Conservation (phyloP, 1,284 basidiomycete species). For the Neonothopanus nambi region DNA sequence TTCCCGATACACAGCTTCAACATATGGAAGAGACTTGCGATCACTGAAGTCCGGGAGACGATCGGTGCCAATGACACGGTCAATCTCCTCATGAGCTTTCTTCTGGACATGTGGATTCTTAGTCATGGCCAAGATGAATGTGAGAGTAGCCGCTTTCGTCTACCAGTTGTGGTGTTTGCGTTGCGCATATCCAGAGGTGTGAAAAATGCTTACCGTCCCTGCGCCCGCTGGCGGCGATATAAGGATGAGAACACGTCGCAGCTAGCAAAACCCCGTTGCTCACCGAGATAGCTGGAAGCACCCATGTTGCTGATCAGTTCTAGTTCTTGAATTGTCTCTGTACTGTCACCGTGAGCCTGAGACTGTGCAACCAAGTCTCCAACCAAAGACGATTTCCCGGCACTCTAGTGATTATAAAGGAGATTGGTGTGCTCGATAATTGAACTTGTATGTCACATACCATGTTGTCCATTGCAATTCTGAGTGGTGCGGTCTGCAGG, state of each 20-base stretch:
- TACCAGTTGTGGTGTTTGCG: neutral
- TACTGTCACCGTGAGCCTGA: neutral
- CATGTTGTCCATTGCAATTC: neutral
- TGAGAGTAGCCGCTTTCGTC: conserved; percentile 4
- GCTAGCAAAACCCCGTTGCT: neutral
- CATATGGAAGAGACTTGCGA: conserved; percentile 25
- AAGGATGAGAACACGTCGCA: neutral
- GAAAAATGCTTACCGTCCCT: neutral
- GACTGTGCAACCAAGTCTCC: neutral
- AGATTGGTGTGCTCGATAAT: neutral
- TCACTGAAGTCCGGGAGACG: conserved; percentile 32
- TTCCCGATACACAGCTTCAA: conserved; percentile 31
- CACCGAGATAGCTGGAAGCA: conserved; percentile 5
- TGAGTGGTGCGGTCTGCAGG: neutral
- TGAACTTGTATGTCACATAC: neutral
- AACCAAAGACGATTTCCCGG: neutral
- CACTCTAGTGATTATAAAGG: neutral
- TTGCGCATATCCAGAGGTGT: neutral
- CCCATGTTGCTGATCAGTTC: neutral
- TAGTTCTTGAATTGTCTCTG: neutral
- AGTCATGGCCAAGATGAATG: conserved; percentile 24
- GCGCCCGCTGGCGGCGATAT: neutral
- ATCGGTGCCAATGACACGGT: conserved; percentile 27
- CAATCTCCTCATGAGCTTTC: conserved; percentile 30
- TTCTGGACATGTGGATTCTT: conserved; percentile 27